Conservation (phyloP, 768 basidiomycete genomes). For the Hemileccinum impolitum region DNA sequence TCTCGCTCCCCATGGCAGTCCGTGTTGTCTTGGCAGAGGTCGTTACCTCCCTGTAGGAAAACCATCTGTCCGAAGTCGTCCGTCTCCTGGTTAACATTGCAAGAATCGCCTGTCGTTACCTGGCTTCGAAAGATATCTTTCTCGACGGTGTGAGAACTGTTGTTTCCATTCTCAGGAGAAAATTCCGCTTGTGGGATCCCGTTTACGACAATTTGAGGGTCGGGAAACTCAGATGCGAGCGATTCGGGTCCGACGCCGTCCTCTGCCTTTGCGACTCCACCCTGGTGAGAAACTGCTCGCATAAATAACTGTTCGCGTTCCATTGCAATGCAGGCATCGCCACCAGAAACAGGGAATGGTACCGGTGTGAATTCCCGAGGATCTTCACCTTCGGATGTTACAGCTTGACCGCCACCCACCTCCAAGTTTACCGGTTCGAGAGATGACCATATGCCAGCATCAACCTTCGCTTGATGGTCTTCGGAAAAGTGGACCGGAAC, state of each 20-base stretch:
- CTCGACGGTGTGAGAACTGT: background rate
- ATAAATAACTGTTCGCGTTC: background rate
- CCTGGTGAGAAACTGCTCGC: background rate
- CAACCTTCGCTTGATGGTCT: background rate
- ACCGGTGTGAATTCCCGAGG: too few relatives aligned
- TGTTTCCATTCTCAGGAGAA: background rate
- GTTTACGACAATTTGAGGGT: background rate
- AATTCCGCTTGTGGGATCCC: background rate
- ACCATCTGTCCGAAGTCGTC: background rate
- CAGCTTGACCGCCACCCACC: background rate
- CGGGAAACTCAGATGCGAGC: too few relatives aligned
- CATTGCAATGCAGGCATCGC: background rate
- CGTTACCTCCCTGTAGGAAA: background rate
- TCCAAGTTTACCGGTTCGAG: background rate
- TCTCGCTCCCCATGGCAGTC: background rate
- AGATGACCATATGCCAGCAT: background rate
- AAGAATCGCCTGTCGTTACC: background rate
- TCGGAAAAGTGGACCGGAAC: constrained; percentile 6
- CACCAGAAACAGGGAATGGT: background rate
- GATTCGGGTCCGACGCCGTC: background rate
- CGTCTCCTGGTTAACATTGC: background rate
- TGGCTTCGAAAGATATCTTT: background rate
- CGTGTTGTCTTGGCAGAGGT: background rate
- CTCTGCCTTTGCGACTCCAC: background rate
- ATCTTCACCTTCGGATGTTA: background rate